These are phyloP conservation scores for Arachis monticola DNA, from an alignment of 331 rosid species.

Conservation along the genomic window DNA sequence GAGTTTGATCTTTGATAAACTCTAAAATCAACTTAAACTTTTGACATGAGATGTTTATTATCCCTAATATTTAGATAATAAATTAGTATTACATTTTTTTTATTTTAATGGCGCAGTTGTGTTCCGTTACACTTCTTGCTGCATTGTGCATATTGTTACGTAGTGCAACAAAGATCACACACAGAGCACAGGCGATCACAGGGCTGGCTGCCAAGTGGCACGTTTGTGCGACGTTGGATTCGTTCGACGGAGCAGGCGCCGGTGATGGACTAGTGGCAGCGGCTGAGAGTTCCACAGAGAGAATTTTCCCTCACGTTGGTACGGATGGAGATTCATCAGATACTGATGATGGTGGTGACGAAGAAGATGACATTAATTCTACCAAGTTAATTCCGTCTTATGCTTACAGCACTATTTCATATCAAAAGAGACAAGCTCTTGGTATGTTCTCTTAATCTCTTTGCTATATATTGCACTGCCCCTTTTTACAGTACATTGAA, in stretches of 20 bases:
- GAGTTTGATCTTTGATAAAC: no score
- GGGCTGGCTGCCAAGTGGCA: conserved; percentile 98
- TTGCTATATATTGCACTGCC: background rate
- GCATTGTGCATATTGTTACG: conserved; percentile 67
- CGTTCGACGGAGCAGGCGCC: conserved; percentile 55
- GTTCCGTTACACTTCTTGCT: conserved; percentile 71
- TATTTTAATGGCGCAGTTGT: conserved; percentile 54
- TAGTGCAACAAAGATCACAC: conserved; percentile 89
- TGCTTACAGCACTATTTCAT: conserved; percentile 80
- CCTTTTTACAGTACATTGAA: no score
- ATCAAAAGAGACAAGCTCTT: conserved; percentile 90
- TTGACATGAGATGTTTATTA: no score
- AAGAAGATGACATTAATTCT: conserved; percentile 81
- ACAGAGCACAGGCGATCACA: conserved; percentile 90
- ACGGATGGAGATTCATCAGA: conserved; percentile 56
- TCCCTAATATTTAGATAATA: no score
- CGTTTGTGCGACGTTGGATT: conserved; percentile 86
- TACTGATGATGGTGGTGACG: conserved; percentile 58
- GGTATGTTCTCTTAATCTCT: conserved; percentile 48
- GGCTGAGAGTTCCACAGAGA: conserved; percentile 36
- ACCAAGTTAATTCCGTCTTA: conserved; percentile 73
- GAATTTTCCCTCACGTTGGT: conserved; percentile 38
- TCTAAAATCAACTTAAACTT: no score
- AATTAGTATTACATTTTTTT: no score
- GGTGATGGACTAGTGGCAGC: conserved; percentile 46